phyloP scores from a whole-genome alignment of 2,329 filamentous ascomycete species.

The Pseudogymnoascus sp. region DNA sequence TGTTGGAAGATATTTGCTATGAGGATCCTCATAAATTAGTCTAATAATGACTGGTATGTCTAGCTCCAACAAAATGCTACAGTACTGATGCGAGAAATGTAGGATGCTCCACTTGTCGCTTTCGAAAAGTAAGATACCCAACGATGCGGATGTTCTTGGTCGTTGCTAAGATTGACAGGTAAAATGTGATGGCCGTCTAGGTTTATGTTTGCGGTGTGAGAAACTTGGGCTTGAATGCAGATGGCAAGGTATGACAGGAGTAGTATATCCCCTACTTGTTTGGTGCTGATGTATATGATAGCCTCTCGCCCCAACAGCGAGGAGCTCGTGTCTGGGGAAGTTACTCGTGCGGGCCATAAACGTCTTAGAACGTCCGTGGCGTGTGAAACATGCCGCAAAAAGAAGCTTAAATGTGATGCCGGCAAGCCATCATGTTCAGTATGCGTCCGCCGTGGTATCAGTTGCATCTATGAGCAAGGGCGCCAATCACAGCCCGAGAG shows the following conservation, averaged over 20 bases:
- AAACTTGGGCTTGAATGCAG: constrained; percentile 12
- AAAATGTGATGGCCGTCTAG: constrained; percentile 13
- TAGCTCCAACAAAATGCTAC: neutral
- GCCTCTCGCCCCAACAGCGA: constrained; percentile 1
- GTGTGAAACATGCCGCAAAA: constrained; percentile 12
- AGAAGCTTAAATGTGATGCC: constrained; percentile 10
- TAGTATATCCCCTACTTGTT: neutral
- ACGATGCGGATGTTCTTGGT: neutral
- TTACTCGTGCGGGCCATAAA: constrained; percentile 9
- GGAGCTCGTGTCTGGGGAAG: neutral
- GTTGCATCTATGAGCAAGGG: constrained; percentile 7
- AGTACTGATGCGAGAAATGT: constrained; percentile 24
- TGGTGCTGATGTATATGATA: neutral
- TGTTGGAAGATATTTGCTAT: neutral
- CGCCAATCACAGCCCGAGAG: constrained; percentile 11
- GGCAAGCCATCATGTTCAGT: constrained; percentile 4
- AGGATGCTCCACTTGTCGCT: constrained; percentile 1
- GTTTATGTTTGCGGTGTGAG: constrained; percentile 1
- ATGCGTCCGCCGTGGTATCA: neutral
- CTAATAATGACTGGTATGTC: constrained; percentile 10
- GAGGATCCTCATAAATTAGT: neutral
- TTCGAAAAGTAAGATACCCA: neutral
- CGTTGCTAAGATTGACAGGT: neutral
- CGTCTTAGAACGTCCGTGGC: constrained; percentile 9
- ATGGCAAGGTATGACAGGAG: constrained; percentile 9